Evolutionary conservation across 2,329 filamentous ascomycete species (phyloP), one percentile per base, ranked within the genome.

Genomic region (Fusarium nelsonii): DNA sequence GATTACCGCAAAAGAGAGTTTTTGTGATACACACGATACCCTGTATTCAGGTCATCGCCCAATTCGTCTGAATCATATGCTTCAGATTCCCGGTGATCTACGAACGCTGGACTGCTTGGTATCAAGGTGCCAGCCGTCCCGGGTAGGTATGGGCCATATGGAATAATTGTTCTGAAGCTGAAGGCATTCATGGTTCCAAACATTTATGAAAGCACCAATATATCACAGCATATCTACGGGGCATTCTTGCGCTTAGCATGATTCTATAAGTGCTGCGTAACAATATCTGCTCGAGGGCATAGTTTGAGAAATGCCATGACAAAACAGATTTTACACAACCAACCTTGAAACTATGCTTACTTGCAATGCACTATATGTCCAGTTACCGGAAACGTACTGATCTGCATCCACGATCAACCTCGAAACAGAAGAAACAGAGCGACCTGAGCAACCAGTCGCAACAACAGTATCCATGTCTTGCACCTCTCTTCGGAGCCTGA

Each of bases 401-500:
- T 40, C 48, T 36, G 7, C 48, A 32, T 45, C 16, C 28, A 12
- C n/a, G 14, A 40, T 51, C 23, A 20, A 18, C 37, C 33, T 50
- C n/a, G 33, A 28, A 50, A 50, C 41, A 48, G 58, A 34, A 44
- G 28, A 33, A 23, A 46, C 16, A 33, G 43, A 37, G 28, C 11
- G 12, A 18, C n/a, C 41, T 37, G 16, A 51, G 8, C 15, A 41
- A 37, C 54, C 50, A 65, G 51, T 60, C 43, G 43, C 43, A 54
- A 54, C 61, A 57, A 14, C 34, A 20, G 12, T 18, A 18, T 23
- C 40, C 18, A 32, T 49, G 52, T 62, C 23, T 16, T 60, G 66
- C 68, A 73, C 72, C 72, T 73, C 66, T 70, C 73, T 58, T 52
- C 71, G 63, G 59, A 51, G 68, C 53, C 39, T 57, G 15, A 40